Conservation (phyloP, 2,329 filamentous ascomycete genomes). For the Bipolaris gigantea region DNA sequence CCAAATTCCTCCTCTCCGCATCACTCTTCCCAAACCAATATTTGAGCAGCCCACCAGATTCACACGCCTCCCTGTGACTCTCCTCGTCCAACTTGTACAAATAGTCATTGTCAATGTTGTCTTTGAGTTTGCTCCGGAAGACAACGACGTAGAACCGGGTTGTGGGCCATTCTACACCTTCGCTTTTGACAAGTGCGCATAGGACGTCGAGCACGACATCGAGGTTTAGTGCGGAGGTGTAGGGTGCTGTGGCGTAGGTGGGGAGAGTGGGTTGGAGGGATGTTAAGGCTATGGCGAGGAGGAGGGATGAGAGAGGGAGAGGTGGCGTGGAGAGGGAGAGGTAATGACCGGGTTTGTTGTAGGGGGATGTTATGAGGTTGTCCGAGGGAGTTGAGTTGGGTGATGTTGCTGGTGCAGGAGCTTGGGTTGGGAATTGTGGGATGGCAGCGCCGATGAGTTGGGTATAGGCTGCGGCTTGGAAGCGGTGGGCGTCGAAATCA, state of each 20-base stretch:
- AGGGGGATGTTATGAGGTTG: conserved; percentile 72
- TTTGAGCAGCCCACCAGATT: conserved; percentile 80
- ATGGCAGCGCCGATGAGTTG: conserved; percentile 23
- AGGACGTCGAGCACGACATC: conserved; percentile 62
- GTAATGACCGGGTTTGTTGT: conserved; percentile 69
- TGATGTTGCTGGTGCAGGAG: too few relatives aligned
- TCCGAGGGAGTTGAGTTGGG: neutral
- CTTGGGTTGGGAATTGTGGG: neutral
- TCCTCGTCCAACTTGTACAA: conserved; percentile 75
- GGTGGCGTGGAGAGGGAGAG: conserved; percentile 72
- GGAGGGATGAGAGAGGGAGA: conserved; percentile 68
- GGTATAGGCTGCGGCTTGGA: conserved; percentile 36
- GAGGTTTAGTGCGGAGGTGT: conserved; percentile 79
- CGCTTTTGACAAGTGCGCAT: conserved; percentile 53
- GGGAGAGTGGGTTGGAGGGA: conserved; percentile 62
- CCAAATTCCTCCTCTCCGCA: conserved; percentile 71
- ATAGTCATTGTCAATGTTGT: conserved; percentile 66
- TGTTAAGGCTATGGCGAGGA: conserved; percentile 73
- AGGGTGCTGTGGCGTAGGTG: conserved; percentile 77
- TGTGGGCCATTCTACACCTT: conserved; percentile 58
- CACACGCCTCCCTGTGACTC: conserved; percentile 77
- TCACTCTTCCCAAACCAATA: conserved; percentile 88
- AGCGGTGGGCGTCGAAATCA: conserved; percentile 40
- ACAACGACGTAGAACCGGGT: conserved; percentile 80
- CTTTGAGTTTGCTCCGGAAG: conserved; percentile 74